Conservation (phyloP, 257 asterid species). For the Solanum pennellii region DNA sequence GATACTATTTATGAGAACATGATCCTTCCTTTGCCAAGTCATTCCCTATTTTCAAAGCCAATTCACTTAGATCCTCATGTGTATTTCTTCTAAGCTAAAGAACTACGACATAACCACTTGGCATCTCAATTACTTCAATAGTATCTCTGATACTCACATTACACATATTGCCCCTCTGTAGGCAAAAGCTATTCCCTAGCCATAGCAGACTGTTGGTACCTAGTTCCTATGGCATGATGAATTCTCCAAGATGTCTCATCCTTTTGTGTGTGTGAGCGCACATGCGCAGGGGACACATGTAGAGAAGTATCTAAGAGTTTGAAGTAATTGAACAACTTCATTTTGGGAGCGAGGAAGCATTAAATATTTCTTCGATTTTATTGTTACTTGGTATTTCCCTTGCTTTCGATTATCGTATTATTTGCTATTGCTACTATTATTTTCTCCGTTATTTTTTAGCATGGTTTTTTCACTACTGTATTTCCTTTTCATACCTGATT, state of each 20-base stretch:
- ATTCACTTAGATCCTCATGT: neutral
- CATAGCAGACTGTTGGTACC: neutral
- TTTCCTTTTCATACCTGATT: neutral
- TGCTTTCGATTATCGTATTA: neutral
- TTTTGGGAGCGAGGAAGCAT: neutral
- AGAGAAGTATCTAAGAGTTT: neutral
- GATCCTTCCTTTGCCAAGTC: neutral
- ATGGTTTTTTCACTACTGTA: neutral
- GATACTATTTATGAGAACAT: neutral
- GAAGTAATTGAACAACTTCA: too few species aligned
- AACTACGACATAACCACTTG: neutral
- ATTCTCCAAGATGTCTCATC: neutral
- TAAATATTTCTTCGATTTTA: neutral
- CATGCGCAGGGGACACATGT: neutral
- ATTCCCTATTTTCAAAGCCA: neutral
- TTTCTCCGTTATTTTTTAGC: neutral
- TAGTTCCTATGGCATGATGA: neutral
- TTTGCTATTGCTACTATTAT: neutral
- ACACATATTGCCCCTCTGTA: neutral
- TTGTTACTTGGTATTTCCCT: neutral
- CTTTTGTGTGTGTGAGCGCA: too few species aligned
- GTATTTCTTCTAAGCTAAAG: neutral
- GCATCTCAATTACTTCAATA: neutral
- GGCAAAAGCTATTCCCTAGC: neutral
- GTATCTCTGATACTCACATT: neutral